These are phyloP conservation scores for Xylaria polymorpha DNA, from an alignment of 2,329 filamentous ascomycete species.

Conservation along the genomic window DNA sequence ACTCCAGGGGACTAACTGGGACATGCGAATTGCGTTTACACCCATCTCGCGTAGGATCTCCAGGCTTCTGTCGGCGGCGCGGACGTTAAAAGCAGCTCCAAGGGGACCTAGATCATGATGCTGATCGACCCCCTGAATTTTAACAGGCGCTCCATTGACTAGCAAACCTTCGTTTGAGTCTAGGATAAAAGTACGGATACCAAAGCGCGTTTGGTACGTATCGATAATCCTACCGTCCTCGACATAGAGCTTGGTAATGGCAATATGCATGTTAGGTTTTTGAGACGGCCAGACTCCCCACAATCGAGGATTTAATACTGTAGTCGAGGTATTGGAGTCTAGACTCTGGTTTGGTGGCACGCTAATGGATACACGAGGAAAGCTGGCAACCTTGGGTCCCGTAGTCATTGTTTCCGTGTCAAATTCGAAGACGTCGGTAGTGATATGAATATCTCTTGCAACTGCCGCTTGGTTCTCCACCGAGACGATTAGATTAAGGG, in stretches of 20 bases:
- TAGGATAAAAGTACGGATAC: conserved; percentile 58
- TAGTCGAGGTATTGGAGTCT: conserved; percentile 51
- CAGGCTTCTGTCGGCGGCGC: conserved; percentile 61
- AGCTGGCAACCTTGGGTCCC: conserved; percentile 50
- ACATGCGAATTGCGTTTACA: conserved; percentile 59
- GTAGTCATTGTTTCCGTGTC: conserved; percentile 49
- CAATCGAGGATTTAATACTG: conserved; percentile 55
- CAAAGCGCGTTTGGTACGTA: conserved; percentile 62
- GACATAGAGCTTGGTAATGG: conserved; percentile 54
- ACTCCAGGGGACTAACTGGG: too few relatives aligned
- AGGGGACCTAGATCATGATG: conserved; percentile 64
- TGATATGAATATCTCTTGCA: conserved; percentile 52
- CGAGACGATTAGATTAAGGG: conserved; percentile 57
- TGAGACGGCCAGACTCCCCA: conserved; percentile 61
- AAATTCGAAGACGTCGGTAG: conserved; percentile 55
- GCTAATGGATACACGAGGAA: conserved; percentile 47
- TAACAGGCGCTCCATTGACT: conserved; percentile 59
- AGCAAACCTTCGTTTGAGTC: conserved; percentile 55
- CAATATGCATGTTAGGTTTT: conserved; percentile 60
- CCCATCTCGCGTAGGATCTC: conserved; percentile 62
- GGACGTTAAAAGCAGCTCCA: conserved; percentile 62
- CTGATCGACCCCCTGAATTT: conserved; percentile 60
- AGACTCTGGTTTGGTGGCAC: conserved; percentile 50
- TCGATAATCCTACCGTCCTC: conserved; percentile 50
- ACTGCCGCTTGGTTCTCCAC: conserved; percentile 57